A percentile compares a stretch with the other conserved stretches of the same genome.
Evolutionary conservation across 1,284 basidiomycete genomes (phyloP).

Genomic region (Leccinum pachyderme): DNA sequence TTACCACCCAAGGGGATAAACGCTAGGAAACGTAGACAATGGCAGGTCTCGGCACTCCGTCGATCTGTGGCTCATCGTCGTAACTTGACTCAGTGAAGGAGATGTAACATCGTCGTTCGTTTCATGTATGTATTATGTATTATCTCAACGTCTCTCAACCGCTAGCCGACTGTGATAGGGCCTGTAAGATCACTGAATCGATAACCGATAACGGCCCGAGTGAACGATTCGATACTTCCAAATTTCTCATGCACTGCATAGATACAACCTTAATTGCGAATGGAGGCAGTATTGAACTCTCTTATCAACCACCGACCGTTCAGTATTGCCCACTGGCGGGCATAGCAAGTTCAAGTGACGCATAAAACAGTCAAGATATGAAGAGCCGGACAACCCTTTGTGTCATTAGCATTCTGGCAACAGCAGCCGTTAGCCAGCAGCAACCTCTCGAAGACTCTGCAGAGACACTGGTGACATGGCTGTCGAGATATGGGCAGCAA

Average conservation of each 20-base stretch:
- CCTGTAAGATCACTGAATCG: background rate
- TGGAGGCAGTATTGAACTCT: background rate
- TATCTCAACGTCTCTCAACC: background rate
- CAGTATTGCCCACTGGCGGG: background rate
- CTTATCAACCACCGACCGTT: background rate
- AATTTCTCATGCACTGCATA: background rate
- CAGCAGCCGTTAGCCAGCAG: constrained; percentile 6
- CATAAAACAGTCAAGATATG: constrained; percentile 7
- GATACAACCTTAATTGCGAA: background rate
- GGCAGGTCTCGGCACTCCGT: constrained; percentile 30
- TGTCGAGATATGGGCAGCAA: constrained; percentile 69
- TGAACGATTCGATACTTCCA: background rate
- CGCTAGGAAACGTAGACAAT: constrained; percentile 32
- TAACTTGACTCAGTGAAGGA: constrained; percentile 9
- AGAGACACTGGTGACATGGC: constrained; percentile 44
- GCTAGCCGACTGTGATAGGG: background rate
- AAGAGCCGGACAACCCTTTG: constrained; percentile 5
- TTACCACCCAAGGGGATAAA: constrained; percentile 18
- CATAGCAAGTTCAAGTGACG: background rate
- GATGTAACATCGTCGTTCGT: background rate
- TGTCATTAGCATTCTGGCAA: constrained; percentile 1
- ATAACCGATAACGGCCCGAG: background rate
- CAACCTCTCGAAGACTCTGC: constrained; percentile 10
- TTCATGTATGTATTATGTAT: background rate
- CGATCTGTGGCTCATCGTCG: constrained; percentile 26